Conservation (phyloP, 106 monocot species). For the Gastrodia elata region DNA sequence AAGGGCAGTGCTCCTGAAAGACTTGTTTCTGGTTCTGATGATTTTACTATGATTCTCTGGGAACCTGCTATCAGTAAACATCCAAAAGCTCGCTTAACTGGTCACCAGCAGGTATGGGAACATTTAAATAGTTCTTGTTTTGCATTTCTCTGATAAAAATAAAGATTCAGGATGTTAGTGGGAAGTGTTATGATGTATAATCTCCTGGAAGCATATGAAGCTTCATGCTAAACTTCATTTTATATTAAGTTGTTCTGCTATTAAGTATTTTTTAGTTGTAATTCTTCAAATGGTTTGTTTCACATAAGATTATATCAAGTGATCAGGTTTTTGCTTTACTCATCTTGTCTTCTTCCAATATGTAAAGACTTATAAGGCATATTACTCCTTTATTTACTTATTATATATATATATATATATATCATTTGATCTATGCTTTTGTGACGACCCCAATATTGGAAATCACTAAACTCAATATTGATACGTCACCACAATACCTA, state of each 20-base stretch:
- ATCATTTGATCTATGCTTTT: too few relatives aligned
- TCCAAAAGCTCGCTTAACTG: slow-evolving; percentile 83
- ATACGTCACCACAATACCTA: too few relatives aligned
- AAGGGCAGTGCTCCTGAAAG: slow-evolving; percentile 86
- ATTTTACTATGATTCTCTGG: slow-evolving; percentile 94
- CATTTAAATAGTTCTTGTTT: not conserved
- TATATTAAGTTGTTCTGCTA: not conserved
- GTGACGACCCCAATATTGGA: too few relatives aligned
- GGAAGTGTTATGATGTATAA: not conserved
- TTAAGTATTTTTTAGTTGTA: not conserved
- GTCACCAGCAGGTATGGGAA: slow-evolving; percentile 74
- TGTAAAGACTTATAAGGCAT: not conserved
- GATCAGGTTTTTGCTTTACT: too few relatives aligned
- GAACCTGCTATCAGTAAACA: slow-evolving; percentile 74
- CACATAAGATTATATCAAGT: not conserved
- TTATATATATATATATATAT: too few relatives aligned
- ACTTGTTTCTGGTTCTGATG: slow-evolving; percentile 92
- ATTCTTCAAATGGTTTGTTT: not conserved
- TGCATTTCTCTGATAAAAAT: not conserved
- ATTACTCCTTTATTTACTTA: too few relatives aligned
- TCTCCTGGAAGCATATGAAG: not conserved
- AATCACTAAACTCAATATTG: too few relatives aligned
- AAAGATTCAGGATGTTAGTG: not conserved
- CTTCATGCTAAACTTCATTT: not conserved
- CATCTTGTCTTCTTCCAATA: not conserved